phyloP scores from a whole-genome alignment of 495 filamentous ascomycete genomes.

The Aspergillus sparsus region DNA sequence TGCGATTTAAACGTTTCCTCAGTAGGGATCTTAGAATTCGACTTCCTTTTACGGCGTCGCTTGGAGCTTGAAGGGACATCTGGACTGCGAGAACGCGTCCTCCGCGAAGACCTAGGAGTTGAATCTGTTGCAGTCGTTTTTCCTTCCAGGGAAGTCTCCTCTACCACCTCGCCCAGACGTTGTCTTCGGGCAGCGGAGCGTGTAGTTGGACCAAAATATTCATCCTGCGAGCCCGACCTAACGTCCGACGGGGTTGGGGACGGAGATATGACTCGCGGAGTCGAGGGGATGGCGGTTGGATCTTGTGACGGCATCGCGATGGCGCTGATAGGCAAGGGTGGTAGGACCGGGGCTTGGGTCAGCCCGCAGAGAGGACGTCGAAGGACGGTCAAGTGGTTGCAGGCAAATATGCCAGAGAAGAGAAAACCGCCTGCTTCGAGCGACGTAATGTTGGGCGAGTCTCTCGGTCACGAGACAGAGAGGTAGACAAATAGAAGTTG shows the following conservation, averaged over 20 bases:
- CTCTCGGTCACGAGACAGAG: background rate
- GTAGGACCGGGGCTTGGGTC: conserved; percentile 46
- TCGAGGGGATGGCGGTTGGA: conserved; percentile 55
- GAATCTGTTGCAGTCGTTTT: conserved; percentile 32
- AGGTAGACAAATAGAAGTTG: conserved; percentile 13
- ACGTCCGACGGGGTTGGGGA: conserved; percentile 64
- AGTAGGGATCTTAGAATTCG: conserved; percentile 47
- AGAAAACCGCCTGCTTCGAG: conserved; percentile 19
- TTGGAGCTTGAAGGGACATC: conserved; percentile 21
- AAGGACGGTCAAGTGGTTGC: conserved; percentile 22
- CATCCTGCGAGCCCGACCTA: conserved; percentile 45
- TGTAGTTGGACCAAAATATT: conserved; percentile 63
- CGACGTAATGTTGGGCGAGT: conserved; percentile 31
- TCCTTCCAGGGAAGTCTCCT: conserved; percentile 32
- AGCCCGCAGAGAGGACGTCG: conserved; percentile 54
- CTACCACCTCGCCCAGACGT: conserved; percentile 42
- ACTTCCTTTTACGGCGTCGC: conserved; percentile 46
- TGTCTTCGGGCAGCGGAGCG: conserved; percentile 62
- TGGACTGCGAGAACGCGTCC: conserved; percentile 29
- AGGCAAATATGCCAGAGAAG: conserved; percentile 30
- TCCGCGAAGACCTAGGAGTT: conserved; percentile 45
- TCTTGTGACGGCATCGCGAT: conserved; percentile 47
- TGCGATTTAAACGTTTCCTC: conserved; percentile 30
- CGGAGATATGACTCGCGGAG: conserved; percentile 71
- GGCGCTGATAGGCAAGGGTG: conserved; percentile 46